Base-by-base conservation (phyloP, 179 eudicot genomes). In the Gypsophila paniculata region DNA sequence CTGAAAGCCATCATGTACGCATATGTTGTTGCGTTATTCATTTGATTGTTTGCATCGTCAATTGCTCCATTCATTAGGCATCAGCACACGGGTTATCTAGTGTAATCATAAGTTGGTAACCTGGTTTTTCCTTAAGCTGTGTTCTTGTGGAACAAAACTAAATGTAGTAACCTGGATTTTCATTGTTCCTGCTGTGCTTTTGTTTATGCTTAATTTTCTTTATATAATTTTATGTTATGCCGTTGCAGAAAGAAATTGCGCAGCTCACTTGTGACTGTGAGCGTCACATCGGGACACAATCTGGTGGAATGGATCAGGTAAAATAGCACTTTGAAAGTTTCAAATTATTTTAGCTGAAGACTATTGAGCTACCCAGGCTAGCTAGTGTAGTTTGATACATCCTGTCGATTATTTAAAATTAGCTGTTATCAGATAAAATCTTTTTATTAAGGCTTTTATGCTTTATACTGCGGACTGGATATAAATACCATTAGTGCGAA, bases 241-340 rank as follows among this genome's bases (percentile, higher is more conserved):
- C 19, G 19, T 73, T 78, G 67, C 96, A 93, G 98, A 95, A 92
- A 88, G 98, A 92, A 78, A 78, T 95, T 73, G 99, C 99, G n/a
- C 96, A 95, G 68, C 89, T 95, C 77, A 88, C 98, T 17, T 95
- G 99, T 74, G 96, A 82, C 69, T 92, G 99, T 70, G 99, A 92
- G 79, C 82, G 91, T 34, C 96, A 95, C 79, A 92, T 95, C 55
- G 99, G 99, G 34, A 95, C 98, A n/a, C 99, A 95, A 44, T 92
- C 98, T 79, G 99, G 99, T 77, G 99, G 99, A 72, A 95, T 95
- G 99, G 99, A 95, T 76, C 99, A 95, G 96, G 97, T 93, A 70
- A 78, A 61, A 68, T 25, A 32, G 4, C 65, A 13, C 1, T 51
- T 23, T 51, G 2, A 42, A 70, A 62, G 48, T 32, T 32, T 61